phyloP scores from a whole-genome alignment of 164 flowering plant genomes.

The Malania oleifera region DNA sequence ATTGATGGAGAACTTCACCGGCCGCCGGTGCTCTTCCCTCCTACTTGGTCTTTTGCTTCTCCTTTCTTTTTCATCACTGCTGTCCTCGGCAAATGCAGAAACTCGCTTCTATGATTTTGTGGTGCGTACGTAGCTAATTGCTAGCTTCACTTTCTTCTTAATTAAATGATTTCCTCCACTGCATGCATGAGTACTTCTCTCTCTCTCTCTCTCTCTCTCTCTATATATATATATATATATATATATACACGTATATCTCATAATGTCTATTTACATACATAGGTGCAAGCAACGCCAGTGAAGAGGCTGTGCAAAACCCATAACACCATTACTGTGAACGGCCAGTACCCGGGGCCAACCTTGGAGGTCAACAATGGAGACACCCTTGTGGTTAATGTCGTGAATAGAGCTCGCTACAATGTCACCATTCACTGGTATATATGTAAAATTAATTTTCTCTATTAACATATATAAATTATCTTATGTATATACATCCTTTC shows the following conservation, averaged over 20 bases:
- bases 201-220: neutral
- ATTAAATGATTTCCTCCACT: neutral
- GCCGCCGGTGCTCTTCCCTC: constrained; percentile 2
- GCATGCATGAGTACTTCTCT: neutral
- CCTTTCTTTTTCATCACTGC: constrained; percentile 17
- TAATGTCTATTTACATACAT: neutral
- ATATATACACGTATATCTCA: too few species aligned
- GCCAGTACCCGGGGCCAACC: constrained; percentile 83
- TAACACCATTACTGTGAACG: constrained; percentile 73
- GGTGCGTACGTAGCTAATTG: too few species aligned
- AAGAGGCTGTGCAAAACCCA: constrained; percentile 95
- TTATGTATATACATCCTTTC: constrained; percentile 3
- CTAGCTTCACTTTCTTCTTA: neutral
- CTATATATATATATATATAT: constrained; percentile 35
- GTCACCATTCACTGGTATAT: constrained; percentile 93
- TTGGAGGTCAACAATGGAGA: constrained; percentile 78
- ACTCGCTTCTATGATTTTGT: constrained; percentile 59
- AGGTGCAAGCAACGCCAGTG: constrained; percentile 86
- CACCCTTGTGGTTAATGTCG: constrained; percentile 60
- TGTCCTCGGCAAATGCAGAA: constrained; percentile 23
- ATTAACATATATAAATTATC: neutral
- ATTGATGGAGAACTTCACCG: constrained; percentile 20
- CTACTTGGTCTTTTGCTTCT: constrained; percentile 26
- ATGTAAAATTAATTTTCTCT: too few species aligned
- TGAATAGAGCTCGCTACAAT: constrained; percentile 65